These are phyloP conservation scores for Lactuca saligna DNA, from an alignment of 129 eudicot species.

Conservation along the genomic window DNA sequence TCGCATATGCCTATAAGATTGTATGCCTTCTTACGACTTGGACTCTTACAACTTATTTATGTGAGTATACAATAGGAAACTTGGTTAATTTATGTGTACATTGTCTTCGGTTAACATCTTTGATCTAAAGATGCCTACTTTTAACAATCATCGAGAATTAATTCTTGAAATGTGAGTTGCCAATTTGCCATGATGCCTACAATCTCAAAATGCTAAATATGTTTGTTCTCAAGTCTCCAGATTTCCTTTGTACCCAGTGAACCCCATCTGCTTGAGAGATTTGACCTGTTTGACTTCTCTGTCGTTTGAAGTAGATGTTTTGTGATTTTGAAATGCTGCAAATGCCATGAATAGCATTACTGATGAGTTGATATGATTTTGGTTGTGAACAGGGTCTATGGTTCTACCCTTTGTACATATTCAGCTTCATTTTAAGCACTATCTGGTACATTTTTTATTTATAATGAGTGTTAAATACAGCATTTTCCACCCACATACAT, in stretches of 20 bases:
- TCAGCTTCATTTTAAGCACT: slow-evolving; percentile 86
- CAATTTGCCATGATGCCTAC: neutral
- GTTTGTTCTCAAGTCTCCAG: slow-evolving; percentile 3
- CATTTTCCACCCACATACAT: neutral
- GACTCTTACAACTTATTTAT: slow-evolving; percentile 72
- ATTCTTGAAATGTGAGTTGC: slow-evolving; percentile 4
- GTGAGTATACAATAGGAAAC: slow-evolving; percentile 52
- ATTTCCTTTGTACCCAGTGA: neutral
- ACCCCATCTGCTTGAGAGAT: neutral
- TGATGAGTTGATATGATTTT: slow-evolving; percentile 30
- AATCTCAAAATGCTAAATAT: neutral
- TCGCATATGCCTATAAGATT: slow-evolving; percentile 51
- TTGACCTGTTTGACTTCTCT: no score
- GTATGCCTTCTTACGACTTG: slow-evolving; percentile 59
- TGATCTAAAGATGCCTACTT: neutral
- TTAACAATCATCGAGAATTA: slow-evolving; percentile 2
- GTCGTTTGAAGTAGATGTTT: no score
- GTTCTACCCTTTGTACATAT: slow-evolving; percentile 93
- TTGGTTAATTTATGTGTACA: slow-evolving; percentile 20
- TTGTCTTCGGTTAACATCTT: no score
- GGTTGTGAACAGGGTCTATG: slow-evolving; percentile 62
- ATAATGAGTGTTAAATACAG: neutral
- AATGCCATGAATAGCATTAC: neutral
- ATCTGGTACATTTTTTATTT: slow-evolving; percentile 55
- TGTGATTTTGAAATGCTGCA: no score